Conservation (phyloP, 2,329 filamentous ascomycete species). For the Decorospora gaudefroyi region DNA sequence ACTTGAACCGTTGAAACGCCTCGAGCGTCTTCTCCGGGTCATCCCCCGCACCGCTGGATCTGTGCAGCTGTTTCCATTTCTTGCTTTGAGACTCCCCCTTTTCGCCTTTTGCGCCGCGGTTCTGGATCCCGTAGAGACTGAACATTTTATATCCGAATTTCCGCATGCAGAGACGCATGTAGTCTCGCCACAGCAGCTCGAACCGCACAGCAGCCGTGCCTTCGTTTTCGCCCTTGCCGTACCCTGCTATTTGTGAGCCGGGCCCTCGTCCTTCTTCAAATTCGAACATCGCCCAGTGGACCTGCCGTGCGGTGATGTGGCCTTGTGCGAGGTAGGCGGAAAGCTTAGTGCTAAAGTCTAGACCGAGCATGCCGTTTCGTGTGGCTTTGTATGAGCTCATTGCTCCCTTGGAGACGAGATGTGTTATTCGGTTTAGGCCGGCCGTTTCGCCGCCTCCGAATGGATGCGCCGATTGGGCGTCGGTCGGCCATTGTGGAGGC, state of each 20-base stretch:
- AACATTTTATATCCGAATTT: slow-evolving; percentile 72
- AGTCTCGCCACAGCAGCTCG: slow-evolving; percentile 76
- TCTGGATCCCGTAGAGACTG: slow-evolving; percentile 65
- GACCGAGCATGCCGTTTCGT: slow-evolving; percentile 70
- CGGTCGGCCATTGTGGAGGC: slow-evolving; percentile 59
- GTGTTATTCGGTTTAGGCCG: slow-evolving; percentile 62
- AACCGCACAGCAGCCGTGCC: slow-evolving; percentile 72
- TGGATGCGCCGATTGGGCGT: slow-evolving; percentile 64
- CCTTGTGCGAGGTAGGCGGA: slow-evolving; percentile 75
- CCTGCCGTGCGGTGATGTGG: slow-evolving; percentile 71
- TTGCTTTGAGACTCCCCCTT: slow-evolving; percentile 50
- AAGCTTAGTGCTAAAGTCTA: slow-evolving; percentile 75
- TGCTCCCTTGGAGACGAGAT: slow-evolving; percentile 64
- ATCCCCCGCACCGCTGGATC: slow-evolving; percentile 45
- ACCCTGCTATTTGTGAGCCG: slow-evolving; percentile 53
- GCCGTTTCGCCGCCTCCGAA: slow-evolving; percentile 69
- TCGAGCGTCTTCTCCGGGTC: slow-evolving; percentile 50
- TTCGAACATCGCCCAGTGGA: slow-evolving; percentile 69
- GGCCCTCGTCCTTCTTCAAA: slow-evolving; percentile 67
- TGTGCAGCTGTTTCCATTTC: slow-evolving; percentile 38
- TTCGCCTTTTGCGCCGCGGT: slow-evolving; percentile 14
- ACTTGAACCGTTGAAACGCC: slow-evolving; percentile 62
- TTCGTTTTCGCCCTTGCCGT: slow-evolving; percentile 70
- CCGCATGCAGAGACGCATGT: slow-evolving; percentile 74
- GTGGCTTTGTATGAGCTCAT: slow-evolving; percentile 70